Evolutionary conservation across 768 basidiomycete genomes (phyloP), one percentile per base, ranked within the genome.

Genomic region (Boletus rubescentipes): DNA sequence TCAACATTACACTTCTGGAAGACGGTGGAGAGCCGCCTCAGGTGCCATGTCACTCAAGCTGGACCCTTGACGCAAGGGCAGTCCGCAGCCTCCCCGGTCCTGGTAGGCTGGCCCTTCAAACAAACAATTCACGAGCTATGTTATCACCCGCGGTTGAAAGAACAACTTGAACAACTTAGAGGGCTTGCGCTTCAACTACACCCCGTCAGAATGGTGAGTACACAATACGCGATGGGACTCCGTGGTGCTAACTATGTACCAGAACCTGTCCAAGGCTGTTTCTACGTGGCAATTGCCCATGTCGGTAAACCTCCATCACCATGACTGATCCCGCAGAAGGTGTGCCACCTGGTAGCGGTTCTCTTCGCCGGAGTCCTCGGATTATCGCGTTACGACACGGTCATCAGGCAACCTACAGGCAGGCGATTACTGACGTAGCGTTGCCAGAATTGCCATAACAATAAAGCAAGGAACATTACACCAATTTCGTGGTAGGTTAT

Each of bases 401-500:
- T 6, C 26, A 26, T 26, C 26, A 26, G 26, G 26, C 26, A 26
- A 26, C 4, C 26, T 43, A n/a, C n/a, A n/a, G n/a, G n/a, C n/a
- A n/a, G n/a, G n/a, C n/a, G n/a, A n/a, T n/a, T n/a, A n/a, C 53
- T 32, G 41, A 29, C 6, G 9, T 38, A 38, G 41, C 18, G 40
- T 39, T 29, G 10, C 36, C 48, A 23, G 44, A 37, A 51, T 51
- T 36, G 32, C 48, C 36, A 44, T 34, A 23, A 36, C 56, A 40
- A 46, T 46, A 35, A 36, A 46, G 35, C 16, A 38, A 50, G 9
- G 14, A 46, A 21, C 23, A 38, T 43, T 80, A 75, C 58, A 67
- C 76, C 29, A 76, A 80, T 61, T 83, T 83, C 53, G 77, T 74
- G 47, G 80, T 80, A 58, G 46, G 75, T 67, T 20, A 40, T 21